These are phyloP conservation scores for Leccinum cinnamomeum DNA, from an alignment of 1,284 basidiomycete genomes.

Conservation along the genomic window DNA sequence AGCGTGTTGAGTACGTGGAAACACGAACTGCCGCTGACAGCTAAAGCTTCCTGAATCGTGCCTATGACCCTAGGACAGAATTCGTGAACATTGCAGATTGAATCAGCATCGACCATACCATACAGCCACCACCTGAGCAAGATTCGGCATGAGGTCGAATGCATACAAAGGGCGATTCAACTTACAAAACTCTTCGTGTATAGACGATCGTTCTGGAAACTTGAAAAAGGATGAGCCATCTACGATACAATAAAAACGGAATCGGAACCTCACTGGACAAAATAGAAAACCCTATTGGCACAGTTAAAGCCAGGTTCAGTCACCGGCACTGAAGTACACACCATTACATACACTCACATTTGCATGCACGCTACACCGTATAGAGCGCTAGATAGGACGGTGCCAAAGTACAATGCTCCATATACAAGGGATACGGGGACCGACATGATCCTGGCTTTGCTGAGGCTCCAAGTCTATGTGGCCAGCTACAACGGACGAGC, in stretches of 20 bases:
- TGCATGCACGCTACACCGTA: no score
- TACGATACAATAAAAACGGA: not conserved
- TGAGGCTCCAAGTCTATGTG: no score
- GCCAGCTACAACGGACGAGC: no score
- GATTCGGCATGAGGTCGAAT: not conserved
- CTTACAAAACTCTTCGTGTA: slow-evolving; percentile 12
- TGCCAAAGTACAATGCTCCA: no score
- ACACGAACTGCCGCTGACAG: not conserved
- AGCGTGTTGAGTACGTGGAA: not conserved
- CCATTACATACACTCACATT: no score
- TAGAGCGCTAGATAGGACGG: no score
- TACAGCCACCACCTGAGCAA: not conserved
- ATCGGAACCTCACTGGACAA: not conserved
- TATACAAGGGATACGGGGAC: no score
- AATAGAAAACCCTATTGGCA: slow-evolving; percentile 18
- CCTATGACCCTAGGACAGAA: not conserved
- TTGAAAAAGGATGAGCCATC: not conserved
- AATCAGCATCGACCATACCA: not conserved
- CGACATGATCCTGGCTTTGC: no score
- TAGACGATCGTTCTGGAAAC: slow-evolving; percentile 10
- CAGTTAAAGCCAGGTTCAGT: no score
- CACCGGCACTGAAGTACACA: no score
- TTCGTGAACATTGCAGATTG: not conserved
- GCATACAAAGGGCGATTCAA: not conserved
- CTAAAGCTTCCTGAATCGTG: not conserved